Base-by-base conservation (phyloP, 192 early-diverging fungal genomes). In the Coemansia javaensis region DNA sequence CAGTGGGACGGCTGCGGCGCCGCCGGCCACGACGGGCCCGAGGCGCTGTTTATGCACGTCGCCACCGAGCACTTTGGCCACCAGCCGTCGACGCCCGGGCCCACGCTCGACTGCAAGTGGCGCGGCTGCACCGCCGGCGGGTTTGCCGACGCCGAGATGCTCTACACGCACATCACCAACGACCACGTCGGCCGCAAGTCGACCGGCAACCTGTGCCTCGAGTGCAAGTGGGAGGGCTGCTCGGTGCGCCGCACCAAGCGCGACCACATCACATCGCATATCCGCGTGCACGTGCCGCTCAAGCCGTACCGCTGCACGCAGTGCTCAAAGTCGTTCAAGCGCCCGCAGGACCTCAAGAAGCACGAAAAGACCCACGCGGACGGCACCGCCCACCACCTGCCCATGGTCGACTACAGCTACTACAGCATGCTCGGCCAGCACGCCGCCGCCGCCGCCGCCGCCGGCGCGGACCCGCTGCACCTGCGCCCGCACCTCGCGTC, bases 241-340 rank as follows among this genome's bases (percentile, higher is more conserved):
- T 57, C 60, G 16, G 75, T 83, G 21, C 63, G 63, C 33, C 85
- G 83, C 32, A 68, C 75, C 16, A 98, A 98, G 79, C 75, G 95
- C 52, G 95, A 98, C 67, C 95, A 98, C 63, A 88, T 97, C 39
- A 98, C 93, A n/a, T 88, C 85, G n/a, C 95, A 98, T 56, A 69
- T 96, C 51, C 79, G 93, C 44, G 87, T 94, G 35, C 95, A 98
- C 62, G 83, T 98, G 6, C 83, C 90, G 7, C 80, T 91, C 16
- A 95, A 95, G 72, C 95, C 95, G 7, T 82, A 91, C 71, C 67
- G 70, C 23, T 98, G 95, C 72, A 48, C 57, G 39, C 87, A 88
- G 35, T 94, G 91, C 68, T 59, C 72, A 24, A 90, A 92, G 58
- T 60, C 84, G 7, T 96, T 94, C 72, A 96, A 96, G 74, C 80